Base-by-base conservation (phyloP, 108 stramenopile genomes). In the Fistulifera pelliculosa region DNA sequence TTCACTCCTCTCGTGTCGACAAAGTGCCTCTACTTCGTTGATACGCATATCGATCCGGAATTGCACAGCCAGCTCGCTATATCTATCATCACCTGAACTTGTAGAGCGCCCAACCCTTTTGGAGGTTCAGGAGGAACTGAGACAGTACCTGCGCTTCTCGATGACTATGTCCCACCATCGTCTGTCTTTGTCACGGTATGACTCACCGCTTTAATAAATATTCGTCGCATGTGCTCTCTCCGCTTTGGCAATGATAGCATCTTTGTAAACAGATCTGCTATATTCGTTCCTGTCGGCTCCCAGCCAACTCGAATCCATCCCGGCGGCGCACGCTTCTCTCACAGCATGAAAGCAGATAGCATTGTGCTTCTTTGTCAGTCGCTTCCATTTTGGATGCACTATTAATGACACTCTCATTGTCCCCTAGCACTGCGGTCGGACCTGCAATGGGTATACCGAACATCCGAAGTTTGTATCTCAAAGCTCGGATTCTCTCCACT, bases 361-460 rank as follows among this genome's bases (percentile, higher is more conserved):
- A 11, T 70, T 61, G 4, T 42, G 38, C 52, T 81, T 77, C 73
- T 81, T 81, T 43, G 74, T 81, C 57, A 76, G 41, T 27, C 56
- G 72, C 65, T 16, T 76, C 75, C 11, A 75, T 75, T 5, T 38
- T 41, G 10, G 62, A 43, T 24, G 75, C 65, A 31, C 69, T 75
- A 39, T 27, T 27, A 13, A 65, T 5, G 40, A 71, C 69, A 14
- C 64, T 60, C 64, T 47, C 56, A 39, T 61, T 61, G 61, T 61
- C 61, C 2, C 51, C 50, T 7, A 25, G 7, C 4, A 58, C 24
- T 21, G 8, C 7, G 5, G 72, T 15, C 14, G 72, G 52, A 7
- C 58, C 57, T 15, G 38, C 40, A 6, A 68, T 17, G 2, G 62
- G 57, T 0, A 68, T 26, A 0, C 66, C 66, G 66, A 73, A 64